Evolutionary conservation across 306 rosid species (phyloP), one percentile per base, ranked within the genome.

Genomic region (Fragaria ananassa): DNA sequence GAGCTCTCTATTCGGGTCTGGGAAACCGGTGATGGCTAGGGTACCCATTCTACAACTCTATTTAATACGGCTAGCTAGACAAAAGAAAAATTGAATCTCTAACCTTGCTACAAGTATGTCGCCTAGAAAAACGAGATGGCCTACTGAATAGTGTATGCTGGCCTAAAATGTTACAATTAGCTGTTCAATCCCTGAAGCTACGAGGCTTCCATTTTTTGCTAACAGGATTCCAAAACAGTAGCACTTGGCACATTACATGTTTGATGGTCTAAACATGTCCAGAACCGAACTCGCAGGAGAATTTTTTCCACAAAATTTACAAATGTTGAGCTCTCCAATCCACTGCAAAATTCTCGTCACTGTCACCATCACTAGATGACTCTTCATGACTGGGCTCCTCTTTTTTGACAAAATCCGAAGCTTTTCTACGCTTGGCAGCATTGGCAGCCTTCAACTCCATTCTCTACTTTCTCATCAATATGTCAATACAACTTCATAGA

Each of bases 321-420:
- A 86, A 75, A 81, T 91, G 97, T 76, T 93, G 98, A 81, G 98
- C 98, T 83, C 98, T 87, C 98, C 98, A 93, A 76, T 93, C 97
- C 76, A 93, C 91, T 10, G 96, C 89, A 76, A 89, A 91, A 86
- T 91, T 78, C 58, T 79, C 95, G 65, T 80, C 91, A 71, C 89
- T 78, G 46, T 93, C 97, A 57, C 83, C 95, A 80, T 91, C 98
- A 49, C 92, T 91, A 37, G 85, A 88, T 37, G 96, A 86, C 45
- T 84, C 91, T 58, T 87, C 89, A 18, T 39, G 88, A 42, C 31
- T 79, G 10, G 92, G 74, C 64, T 80, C 85, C 77, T 81, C 68
- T 10, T 31, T 83, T 50, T 56, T 66, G 19, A 61, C 84, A 67
- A 31, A 78, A 75, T 87, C 88, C 1, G 85, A 79, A 67, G 81